Evolutionary conservation across 2,329 filamentous ascomycete species (phyloP).

Genomic region (Fusarium brachygibbosum): DNA sequence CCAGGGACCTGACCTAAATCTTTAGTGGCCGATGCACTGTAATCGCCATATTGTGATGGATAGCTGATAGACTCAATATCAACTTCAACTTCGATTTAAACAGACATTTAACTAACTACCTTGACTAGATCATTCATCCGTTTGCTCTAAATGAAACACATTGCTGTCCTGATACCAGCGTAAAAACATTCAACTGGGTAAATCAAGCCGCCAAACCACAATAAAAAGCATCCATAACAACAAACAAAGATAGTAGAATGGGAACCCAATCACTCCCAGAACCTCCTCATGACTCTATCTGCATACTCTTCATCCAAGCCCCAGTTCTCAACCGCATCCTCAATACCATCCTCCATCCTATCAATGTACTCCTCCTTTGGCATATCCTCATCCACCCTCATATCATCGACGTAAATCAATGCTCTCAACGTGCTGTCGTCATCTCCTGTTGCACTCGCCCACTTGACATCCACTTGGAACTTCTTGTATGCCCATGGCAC

Average conservation of each 20-base stretch:
- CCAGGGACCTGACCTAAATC: not conserved
- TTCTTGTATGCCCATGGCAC: slow-evolving; percentile 75
- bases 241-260: not conserved
- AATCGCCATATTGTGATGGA: not conserved
- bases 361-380: slow-evolving; percentile 71
- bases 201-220: not conserved
- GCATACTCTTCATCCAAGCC: slow-evolving; percentile 70
- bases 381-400: slow-evolving; percentile 54
- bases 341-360: slow-evolving; percentile 73
- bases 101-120: not conserved
- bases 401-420: slow-evolving; percentile 72
- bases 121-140: not conserved
- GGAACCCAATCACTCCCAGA: slow-evolving; percentile 42
- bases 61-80: not conserved
- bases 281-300: slow-evolving; percentile 65
- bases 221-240: not conserved
- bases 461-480: slow-evolving; percentile 52
- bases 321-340: slow-evolving; percentile 66
- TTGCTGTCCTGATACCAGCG: not conserved
- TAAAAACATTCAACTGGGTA: not conserved
- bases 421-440: slow-evolving; percentile 53
- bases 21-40: slow-evolving; percentile 26
- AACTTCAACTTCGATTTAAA: not conserved
- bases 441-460: slow-evolving; percentile 45
- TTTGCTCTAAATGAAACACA: not conserved